Evolutionary conservation across 2,329 filamentous ascomycete species (phyloP).

Genomic region (Westerdykella sp.): DNA sequence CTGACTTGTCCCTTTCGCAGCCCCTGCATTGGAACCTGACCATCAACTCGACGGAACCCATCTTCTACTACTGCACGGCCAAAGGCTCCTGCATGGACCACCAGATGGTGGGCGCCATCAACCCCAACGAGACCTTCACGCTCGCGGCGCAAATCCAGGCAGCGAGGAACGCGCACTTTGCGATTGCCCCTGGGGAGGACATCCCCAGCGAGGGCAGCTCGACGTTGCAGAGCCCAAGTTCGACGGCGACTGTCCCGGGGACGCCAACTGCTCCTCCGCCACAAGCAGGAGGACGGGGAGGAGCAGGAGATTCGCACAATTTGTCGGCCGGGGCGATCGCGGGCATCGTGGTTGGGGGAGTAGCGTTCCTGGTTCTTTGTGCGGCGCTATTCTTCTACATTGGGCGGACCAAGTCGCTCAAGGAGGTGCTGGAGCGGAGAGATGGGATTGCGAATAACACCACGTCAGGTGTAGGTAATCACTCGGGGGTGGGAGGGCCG

Average conservation of each 20-base stretch:
- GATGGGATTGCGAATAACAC: slow-evolving; percentile 2
- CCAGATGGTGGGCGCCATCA: slow-evolving; percentile 72
- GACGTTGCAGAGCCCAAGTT: neutral
- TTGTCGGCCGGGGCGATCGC: slow-evolving; percentile 39
- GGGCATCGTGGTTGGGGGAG: slow-evolving; percentile 57
- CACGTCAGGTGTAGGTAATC: no score
- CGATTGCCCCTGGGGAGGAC: slow-evolving; percentile 36
- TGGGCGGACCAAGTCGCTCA: slow-evolving; percentile 39
- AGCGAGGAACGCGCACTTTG: slow-evolving; percentile 19
- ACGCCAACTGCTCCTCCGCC: slow-evolving; percentile 1
- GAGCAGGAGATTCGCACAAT: slow-evolving; percentile 3
- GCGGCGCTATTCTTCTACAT: slow-evolving; percentile 61
- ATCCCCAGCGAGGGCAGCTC: slow-evolving; percentile 21
- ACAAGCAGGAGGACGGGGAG: neutral
- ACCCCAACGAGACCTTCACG: slow-evolving; percentile 45
- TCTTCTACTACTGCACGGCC: slow-evolving; percentile 46
- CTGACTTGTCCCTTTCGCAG: slow-evolving; percentile 10
- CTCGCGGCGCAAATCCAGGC: slow-evolving; percentile 21
- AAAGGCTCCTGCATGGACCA: slow-evolving; percentile 57
- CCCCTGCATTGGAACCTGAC: slow-evolving; percentile 27
- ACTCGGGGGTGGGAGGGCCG: no score
- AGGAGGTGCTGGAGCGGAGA: slow-evolving; percentile 19
- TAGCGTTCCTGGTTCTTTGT: slow-evolving; percentile 54
- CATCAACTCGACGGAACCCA: slow-evolving; percentile 31
- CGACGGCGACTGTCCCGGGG: neutral